phyloP scores from a whole-genome alignment of 352 stramenopile genomes.

The Albugo laibachii region DNA sequence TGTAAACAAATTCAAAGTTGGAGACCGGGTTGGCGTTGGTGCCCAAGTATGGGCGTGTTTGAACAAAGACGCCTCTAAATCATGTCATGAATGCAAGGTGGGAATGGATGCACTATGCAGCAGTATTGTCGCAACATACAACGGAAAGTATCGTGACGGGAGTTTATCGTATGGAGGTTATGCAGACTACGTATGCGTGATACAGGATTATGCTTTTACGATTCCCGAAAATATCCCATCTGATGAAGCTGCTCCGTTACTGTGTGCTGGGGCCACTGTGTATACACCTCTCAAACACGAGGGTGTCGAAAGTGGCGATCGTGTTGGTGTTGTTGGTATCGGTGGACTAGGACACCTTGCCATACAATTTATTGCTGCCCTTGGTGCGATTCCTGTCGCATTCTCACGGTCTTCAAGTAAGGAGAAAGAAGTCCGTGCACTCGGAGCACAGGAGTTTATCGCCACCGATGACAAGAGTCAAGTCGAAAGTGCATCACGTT shows the following conservation, averaged over 20 bases:
- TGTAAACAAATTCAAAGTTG: constrained; percentile 40
- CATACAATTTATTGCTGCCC: constrained; percentile 45
- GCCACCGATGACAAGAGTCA: constrained; percentile 2
- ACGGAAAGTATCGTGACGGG: constrained; percentile 9
- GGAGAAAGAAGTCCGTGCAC: constrained; percentile 5
- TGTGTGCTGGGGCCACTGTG: constrained; percentile 50
- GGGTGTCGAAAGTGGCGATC: constrained; percentile 12
- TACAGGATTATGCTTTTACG: constrained; percentile 9
- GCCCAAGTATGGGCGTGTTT: constrained; percentile 47
- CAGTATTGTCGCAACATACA: constrained; percentile 26
- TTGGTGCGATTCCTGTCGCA: constrained; percentile 22
- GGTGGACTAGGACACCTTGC: constrained; percentile 59
- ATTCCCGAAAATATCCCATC: constrained; percentile 11
- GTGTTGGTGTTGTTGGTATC: constrained; percentile 33
- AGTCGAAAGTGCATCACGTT: constrained; percentile 8
- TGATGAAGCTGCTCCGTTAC: constrained; percentile 17
- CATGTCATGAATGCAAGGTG: constrained; percentile 34
- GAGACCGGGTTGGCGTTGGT: constrained; percentile 59
- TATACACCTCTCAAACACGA: constrained; percentile 26
- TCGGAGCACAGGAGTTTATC: constrained; percentile 10
- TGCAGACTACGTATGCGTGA: constrained; percentile 10
- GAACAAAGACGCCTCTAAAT: constrained; percentile 21
- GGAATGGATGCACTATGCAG: constrained; percentile 43
- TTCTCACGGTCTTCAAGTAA: constrained; percentile 12
- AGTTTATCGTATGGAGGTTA: constrained; percentile 9